Percentiles rank a stretch among this genome's conserved stretches.
phyloP scores from a whole-genome alignment of 2,329 filamentous ascomycete species.

The Cytospora piceae region DNA sequence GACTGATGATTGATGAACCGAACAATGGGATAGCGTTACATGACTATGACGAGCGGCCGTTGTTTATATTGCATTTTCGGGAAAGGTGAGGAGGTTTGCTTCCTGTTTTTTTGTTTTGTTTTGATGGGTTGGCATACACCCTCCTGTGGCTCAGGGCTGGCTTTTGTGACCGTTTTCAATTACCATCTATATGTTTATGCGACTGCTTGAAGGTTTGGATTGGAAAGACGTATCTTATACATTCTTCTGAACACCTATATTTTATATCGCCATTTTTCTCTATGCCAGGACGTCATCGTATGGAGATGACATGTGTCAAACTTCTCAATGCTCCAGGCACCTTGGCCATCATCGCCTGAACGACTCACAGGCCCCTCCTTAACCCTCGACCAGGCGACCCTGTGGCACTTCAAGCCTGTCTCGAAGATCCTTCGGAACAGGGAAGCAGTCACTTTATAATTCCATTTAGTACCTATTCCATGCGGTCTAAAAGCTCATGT shows the following conservation, averaged over 20 bases:
- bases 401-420: no score
- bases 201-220: no score
- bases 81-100: neutral
- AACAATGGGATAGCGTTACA: neutral
- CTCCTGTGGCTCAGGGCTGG: neutral
- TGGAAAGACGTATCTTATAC: no score
- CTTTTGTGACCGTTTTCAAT: neutral
- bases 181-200: neutral
- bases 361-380: no score
- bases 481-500: conserved; percentile 20
- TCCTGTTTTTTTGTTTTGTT: no score
- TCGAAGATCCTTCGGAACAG: no score
- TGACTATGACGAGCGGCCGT: neutral
- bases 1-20: conserved; percentile 12
- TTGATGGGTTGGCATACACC: neutral
- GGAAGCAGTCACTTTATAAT: neutral
- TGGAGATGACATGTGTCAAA: neutral
- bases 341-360: no score
- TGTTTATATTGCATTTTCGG: neutral
- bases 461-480: conserved; percentile 13
- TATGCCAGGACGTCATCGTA: neutral
- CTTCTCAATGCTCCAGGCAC: no score
- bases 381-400: no score
- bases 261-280: neutral
- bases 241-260: neutral